phyloP scores from a whole-genome alignment of 2,329 filamentous ascomycete genomes.

The Scorias spongiosa region DNA sequence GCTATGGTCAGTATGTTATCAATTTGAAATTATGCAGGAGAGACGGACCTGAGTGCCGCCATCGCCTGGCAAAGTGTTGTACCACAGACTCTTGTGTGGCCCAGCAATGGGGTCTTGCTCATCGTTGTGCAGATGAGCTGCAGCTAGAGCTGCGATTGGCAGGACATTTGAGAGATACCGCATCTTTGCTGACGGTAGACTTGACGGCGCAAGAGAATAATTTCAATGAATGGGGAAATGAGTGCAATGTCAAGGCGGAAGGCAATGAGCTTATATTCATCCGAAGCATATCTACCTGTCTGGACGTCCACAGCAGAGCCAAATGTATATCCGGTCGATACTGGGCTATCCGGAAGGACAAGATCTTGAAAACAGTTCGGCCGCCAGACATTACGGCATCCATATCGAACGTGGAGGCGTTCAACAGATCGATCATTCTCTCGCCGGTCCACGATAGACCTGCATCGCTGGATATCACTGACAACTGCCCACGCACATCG shows the following conservation, averaged over 20 bases:
- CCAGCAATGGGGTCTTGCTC: constrained; percentile 47
- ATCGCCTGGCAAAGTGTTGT: constrained; percentile 67
- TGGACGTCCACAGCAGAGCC: too few species aligned
- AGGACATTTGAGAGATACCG: constrained; percentile 6
- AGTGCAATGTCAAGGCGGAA: too few species aligned
- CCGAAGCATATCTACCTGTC: too few species aligned
- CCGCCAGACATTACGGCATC: not conserved
- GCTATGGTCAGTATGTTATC: constrained; percentile 1
- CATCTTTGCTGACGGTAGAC: constrained; percentile 1
- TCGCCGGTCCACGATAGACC: too few species aligned
- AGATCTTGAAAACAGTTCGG: too few species aligned
- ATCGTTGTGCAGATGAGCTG: constrained; percentile 37
- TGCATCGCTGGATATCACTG: too few species aligned
- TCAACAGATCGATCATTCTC: not conserved
- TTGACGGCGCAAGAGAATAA: too few species aligned
- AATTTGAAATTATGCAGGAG: not conserved
- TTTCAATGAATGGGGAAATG: too few species aligned
- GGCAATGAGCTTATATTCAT: too few species aligned
- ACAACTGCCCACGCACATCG: too few species aligned
- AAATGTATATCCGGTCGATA: too few species aligned
- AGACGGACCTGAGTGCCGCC: constrained; percentile 59
- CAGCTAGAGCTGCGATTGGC: constrained; percentile 27
- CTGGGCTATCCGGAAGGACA: too few species aligned
- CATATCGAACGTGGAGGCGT: constrained; percentile 2
- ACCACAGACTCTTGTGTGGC: constrained; percentile 64